Percentiles rank a stretch among this genome's conserved stretches.
Evolutionary conservation across 2,329 filamentous ascomycete genomes (phyloP).

Genomic region (Cytospora piceicola): DNA sequence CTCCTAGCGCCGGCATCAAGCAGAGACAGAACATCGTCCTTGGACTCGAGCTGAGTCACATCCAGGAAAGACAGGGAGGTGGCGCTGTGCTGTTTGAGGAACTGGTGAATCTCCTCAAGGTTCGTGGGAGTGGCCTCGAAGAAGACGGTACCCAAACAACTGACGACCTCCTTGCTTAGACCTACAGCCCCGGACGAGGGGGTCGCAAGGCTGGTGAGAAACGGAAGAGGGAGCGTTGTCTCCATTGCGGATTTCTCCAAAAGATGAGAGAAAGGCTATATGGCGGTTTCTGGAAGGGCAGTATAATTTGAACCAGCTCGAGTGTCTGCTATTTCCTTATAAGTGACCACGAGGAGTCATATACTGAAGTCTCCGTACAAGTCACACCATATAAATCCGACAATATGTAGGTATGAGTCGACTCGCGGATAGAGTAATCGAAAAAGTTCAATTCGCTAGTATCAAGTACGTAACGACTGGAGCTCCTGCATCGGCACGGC

Average conservation of each 20-base stretch:
- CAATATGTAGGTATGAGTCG: constrained; percentile 23
- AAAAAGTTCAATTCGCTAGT: constrained; percentile 31
- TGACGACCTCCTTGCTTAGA: constrained; percentile 60
- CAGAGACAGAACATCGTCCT: constrained; percentile 76
- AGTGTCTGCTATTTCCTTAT: not conserved
- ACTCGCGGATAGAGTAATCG: constrained; percentile 22
- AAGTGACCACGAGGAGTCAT: constrained; percentile 5
- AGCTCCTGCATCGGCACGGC: constrained; percentile 37
- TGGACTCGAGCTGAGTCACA: constrained; percentile 68
- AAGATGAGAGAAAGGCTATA: not conserved
- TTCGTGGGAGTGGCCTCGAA: constrained; percentile 52
- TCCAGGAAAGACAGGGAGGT: constrained; percentile 74
- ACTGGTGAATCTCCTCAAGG: constrained; percentile 48
- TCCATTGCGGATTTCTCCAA: constrained; percentile 54
- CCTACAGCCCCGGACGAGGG: constrained; percentile 53
- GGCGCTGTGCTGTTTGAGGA: constrained; percentile 54
- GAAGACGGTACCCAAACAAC: constrained; percentile 63
- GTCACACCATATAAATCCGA: constrained; percentile 23
- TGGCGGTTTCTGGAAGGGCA: constrained; percentile 8
- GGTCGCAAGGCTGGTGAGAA: constrained; percentile 61
- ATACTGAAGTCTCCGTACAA: constrained; percentile 1
- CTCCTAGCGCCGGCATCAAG: constrained; percentile 85
- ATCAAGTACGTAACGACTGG: constrained; percentile 28
- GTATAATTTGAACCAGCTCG: not conserved
- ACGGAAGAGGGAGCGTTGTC: constrained; percentile 65